These are phyloP conservation scores for Chytriomyces hyalinus DNA, from an alignment of 192 early-diverging fungal species.

Conservation along the genomic window DNA sequence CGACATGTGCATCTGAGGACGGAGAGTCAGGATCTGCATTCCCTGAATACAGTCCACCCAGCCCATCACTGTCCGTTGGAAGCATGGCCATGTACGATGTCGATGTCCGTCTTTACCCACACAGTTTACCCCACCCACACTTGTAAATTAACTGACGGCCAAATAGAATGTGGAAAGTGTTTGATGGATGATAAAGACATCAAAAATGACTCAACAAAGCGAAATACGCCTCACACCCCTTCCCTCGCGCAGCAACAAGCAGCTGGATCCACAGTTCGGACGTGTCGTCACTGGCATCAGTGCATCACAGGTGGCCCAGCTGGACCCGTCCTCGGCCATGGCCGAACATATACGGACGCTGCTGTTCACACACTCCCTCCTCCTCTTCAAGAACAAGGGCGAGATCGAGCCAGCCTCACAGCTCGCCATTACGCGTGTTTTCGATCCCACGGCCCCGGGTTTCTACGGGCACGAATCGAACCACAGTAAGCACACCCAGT, in stretches of 20 bases:
- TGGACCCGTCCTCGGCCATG: not conserved
- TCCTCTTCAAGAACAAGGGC: constrained; percentile 5
- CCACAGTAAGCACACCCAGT: not conserved
- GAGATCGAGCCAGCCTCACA: not conserved
- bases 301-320: not conserved
- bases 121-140: too few relatives aligned
- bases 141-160: too few relatives aligned
- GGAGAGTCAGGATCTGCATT: too few relatives aligned
- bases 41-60: too few relatives aligned
- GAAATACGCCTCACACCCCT: too few relatives aligned
- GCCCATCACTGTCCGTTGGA: too few relatives aligned
- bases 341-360: not conserved
- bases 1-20: too few relatives aligned
- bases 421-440: constrained; percentile 17
- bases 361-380: constrained; percentile 25
- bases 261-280: constrained; percentile 11
- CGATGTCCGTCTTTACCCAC: too few relatives aligned
- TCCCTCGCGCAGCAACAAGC: not conserved
- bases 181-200: too few relatives aligned
- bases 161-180: too few relatives aligned
- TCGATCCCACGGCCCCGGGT: constrained; percentile 9
- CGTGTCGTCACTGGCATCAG: constrained; percentile 11
- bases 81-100: too few relatives aligned
- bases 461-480: constrained; percentile 19
- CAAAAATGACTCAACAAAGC: too few relatives aligned